Evolutionary conservation across 1,139 yeast genomes (phyloP).

Genomic region (Torulaspora pretoriensis): DNA sequence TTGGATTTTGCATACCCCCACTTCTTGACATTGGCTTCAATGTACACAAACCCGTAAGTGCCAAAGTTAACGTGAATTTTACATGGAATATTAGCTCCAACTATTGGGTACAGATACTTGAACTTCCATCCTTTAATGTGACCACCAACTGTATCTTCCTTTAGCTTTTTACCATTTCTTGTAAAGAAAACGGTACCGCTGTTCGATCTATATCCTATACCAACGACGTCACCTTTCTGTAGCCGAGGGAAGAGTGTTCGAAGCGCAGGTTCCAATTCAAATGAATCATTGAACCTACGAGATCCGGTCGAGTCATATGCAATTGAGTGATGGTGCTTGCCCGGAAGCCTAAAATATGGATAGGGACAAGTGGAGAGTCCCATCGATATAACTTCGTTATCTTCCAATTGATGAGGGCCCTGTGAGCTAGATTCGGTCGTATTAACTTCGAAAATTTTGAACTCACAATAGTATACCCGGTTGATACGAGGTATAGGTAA

Average conservation of each 20-base stretch:
- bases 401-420: slow-evolving; percentile 27
- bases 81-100: slow-evolving; percentile 80
- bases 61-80: slow-evolving; percentile 81
- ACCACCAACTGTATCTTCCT: slow-evolving; percentile 66
- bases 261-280: slow-evolving; percentile 46
- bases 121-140: slow-evolving; percentile 73
- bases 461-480: slow-evolving; percentile 88
- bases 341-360: slow-evolving; percentile 82
- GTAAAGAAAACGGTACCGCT: slow-evolving; percentile 65
- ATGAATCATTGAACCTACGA: slow-evolving; percentile 76
- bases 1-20: slow-evolving; percentile 83
- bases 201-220: slow-evolving; percentile 59
- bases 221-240: slow-evolving; percentile 68
- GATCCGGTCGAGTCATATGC: slow-evolving; percentile 85
- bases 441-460: slow-evolving; percentile 61
- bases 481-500: slow-evolving; percentile 81
- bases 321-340: slow-evolving; percentile 68
- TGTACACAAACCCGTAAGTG: slow-evolving; percentile 86
- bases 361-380: slow-evolving; percentile 88
- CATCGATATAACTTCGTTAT: slow-evolving; percentile 52
- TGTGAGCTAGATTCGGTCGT: slow-evolving; percentile 42
- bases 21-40: slow-evolving; percentile 85
- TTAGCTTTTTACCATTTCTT: slow-evolving; percentile 62
- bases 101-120: slow-evolving; percentile 79
- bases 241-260: slow-evolving; percentile 66